A percentile compares a stretch with the other conserved stretches of the same genome.
phyloP scores from a whole-genome alignment of 1,284 basidiomycete genomes.

The Ustilago crameri region DNA sequence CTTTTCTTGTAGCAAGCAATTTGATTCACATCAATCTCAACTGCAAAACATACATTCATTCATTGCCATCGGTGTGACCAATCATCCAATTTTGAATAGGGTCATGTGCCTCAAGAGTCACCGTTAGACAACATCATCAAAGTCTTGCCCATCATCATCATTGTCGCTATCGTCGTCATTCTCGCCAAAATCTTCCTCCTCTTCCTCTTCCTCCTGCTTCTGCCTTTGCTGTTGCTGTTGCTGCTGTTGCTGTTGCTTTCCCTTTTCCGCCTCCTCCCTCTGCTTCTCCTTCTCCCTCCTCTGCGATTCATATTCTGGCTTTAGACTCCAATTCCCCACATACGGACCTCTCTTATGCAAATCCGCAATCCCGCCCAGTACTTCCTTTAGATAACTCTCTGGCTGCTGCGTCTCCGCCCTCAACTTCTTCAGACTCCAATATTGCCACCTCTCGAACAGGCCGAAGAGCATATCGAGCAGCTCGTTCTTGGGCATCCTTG shows the following conservation, averaged over 20 bases:
- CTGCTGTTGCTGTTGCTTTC: not conserved
- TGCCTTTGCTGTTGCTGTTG: not conserved
- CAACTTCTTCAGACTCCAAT: slow-evolving; percentile 84
- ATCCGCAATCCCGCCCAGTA: slow-evolving; percentile 81
- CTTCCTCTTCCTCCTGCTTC: slow-evolving; percentile 1
- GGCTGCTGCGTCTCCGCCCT: slow-evolving; percentile 88
- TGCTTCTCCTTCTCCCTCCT: slow-evolving; percentile 26
- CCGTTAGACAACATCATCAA: slow-evolving; percentile 30
- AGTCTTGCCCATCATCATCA: slow-evolving; percentile 40
- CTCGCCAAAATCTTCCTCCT: slow-evolving; percentile 40
- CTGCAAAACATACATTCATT: no score
- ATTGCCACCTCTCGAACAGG: slow-evolving; percentile 80
- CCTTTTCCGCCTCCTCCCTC: slow-evolving; percentile 2
- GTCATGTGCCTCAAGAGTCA: no score
- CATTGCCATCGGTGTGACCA: no score
- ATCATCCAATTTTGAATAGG: no score
- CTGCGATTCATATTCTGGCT: slow-evolving; percentile 53
- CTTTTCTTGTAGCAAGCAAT: no score
- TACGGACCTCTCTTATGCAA: slow-evolving; percentile 81
- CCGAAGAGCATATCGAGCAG: slow-evolving; percentile 85
- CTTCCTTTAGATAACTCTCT: slow-evolving; percentile 88
- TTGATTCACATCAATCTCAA: no score
- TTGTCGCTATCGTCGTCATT: slow-evolving; percentile 37
- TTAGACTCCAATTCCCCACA: slow-evolving; percentile 69
- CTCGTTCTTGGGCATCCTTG: slow-evolving; percentile 87